Evolutionary conservation across 2,329 filamentous ascomycete genomes (phyloP), one percentile per base, ranked within the genome.

Genomic region (Alternaria hordeiaustralica): DNA sequence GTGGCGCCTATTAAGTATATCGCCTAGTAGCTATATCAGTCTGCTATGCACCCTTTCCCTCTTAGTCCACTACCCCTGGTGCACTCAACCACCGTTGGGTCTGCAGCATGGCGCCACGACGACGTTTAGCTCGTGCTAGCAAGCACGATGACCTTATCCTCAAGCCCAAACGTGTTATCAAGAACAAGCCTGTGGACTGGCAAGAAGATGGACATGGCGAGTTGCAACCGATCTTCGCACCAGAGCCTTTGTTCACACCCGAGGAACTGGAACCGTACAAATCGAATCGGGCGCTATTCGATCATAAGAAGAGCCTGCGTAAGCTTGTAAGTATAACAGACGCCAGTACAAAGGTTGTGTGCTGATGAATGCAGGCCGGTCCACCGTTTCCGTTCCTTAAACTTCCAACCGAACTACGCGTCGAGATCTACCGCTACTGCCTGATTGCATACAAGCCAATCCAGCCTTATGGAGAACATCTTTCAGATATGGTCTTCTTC

Each of bases 281-380:
- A 36, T 36, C 15, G 15, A 36, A n/a, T 36, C 33, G 33, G 1
- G 33, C 33, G 9, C 33, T 36, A 2, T 36, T 36, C 15, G 33
- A 36, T 36, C 33, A 36, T n/a, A 36, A 36, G 15, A 36, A 0
- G 15, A n/a, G 33, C 6, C 6, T 36, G 33, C 33, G 15, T 1
- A 36, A n/a, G 33, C 33, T 36, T 0, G 33, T 36, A 36, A 36
- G 33, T 36, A 0, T 36, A 15, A 2, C 30, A 15, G 30, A 33
- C 2, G 30, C 0, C 3, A 2, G 1, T 0, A 33, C 1, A 2
- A 2, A 33, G 15, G 5, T 4, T 33, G 0, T 1, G 1, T 36
- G 30, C 30, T 36, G 1, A 36, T 5, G 1, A 1, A 0, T 33
- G 30, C 33, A 41, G 36, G 36, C 6, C 2, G n/a, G 8, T 0